Evolutionary conservation across 805 yeast species (phyloP), one percentile per base, ranked within the genome.

Genomic region (Schwanniomyces sp.): DNA sequence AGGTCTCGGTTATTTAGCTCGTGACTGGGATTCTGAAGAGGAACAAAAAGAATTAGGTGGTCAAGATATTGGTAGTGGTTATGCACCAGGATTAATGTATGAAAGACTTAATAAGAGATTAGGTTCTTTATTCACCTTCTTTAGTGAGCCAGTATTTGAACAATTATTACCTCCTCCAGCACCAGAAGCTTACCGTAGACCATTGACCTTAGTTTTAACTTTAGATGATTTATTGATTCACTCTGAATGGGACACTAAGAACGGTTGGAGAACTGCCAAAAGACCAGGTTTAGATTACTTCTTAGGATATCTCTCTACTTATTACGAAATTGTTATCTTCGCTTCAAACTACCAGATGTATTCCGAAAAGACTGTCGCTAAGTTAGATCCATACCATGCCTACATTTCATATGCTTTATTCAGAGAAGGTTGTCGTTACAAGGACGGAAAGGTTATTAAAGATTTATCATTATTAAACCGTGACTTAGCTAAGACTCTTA

Each of bases 201-300:
- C 98, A 29, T 70, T 88, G 63, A 94, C 99, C 3, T 75, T 94
- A 54, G 97, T 94, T 7, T 67, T 94, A 57, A 85, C 88, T 27
- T 78, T 94, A 60, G 99, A 94, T 59, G 99, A 94, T 61, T 73
- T 94, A 50, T 78, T 94, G 62, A 82, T 92, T 48, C 97, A 94
- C 66, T 84, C 96, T 34, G 88, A 86, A 52, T 94, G 99, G 99
- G 81, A 88, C 48, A 82, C 89, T 56, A 83, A 88, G 67, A 78
- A 82, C 63, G 99, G 99, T 46, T 94, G 99, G 99, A 85, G 94
- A 73, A 92, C 97, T 12, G 98, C 96, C 27, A 94, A 94, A 77
- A 89, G 99, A 75, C 98, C 99, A 29, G 99, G 99, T 52, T 84
- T 90, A 51, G 99, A 95, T 69, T 94, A 94, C 75, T 94, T 94